Percentiles rank a stretch among this genome's conserved stretches.
phyloP scores from a whole-genome alignment of 2,329 filamentous ascomycete genomes.

The Acrodontium crateriforme region DNA sequence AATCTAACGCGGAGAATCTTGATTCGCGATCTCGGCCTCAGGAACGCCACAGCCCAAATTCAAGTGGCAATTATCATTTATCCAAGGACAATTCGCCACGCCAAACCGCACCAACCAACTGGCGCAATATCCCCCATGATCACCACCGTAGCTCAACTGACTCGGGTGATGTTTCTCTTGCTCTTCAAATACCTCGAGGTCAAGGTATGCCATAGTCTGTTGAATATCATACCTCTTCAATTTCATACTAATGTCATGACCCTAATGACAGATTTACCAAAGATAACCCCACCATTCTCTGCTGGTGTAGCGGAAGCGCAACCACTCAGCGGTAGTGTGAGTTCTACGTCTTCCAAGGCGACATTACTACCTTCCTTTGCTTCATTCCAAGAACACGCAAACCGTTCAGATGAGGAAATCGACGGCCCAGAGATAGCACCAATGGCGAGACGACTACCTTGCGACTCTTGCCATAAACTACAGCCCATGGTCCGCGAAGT shows the following conservation, averaged over 20 bases:
- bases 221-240: too few species aligned
- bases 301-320: slow-evolving; percentile 2
- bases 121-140: slow-evolving; percentile 11
- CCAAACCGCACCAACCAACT: too few species aligned
- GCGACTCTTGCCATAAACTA: slow-evolving; percentile 12
- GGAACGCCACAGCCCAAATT: slow-evolving; percentile 8
- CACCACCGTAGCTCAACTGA: slow-evolving; percentile 6
- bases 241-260: too few species aligned
- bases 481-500: slow-evolving; percentile 12
- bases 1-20: too few species aligned
- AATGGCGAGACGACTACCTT: slow-evolving; percentile 10
- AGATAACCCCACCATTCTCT: too few species aligned
- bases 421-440: slow-evolving; percentile 9
- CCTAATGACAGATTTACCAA: too few species aligned
- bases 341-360: slow-evolving; percentile 5
- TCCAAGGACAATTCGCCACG: too few species aligned
- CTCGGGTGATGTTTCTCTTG: too few species aligned
- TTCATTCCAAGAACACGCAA: slow-evolving; percentile 10
- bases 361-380: slow-evolving; percentile 16
- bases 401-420: slow-evolving; percentile 5
- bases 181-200: too few species aligned
- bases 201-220: too few species aligned
- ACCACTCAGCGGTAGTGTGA: slow-evolving; percentile 1
- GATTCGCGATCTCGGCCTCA: too few species aligned
- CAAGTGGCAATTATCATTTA: slow-evolving; percentile 9